These are phyloP conservation scores for Linderniella brevidens DNA, from an alignment of 257 asterid species.

Conservation along the genomic window DNA sequence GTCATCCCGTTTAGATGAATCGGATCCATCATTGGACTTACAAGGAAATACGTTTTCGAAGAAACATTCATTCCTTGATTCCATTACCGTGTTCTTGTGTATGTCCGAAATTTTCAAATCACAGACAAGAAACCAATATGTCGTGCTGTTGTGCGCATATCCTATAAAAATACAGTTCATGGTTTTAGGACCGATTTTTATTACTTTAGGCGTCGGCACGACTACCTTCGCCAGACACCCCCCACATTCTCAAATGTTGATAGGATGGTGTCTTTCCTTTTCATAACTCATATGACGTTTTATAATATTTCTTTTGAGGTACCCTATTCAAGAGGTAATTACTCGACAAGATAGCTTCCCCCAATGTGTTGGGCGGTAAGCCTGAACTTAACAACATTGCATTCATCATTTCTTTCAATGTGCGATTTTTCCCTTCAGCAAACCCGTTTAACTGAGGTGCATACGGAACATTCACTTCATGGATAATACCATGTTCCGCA, in stretches of 20 bases:
- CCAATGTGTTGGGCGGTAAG: background rate
- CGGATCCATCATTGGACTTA: background rate
- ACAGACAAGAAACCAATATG: background rate
- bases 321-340: background rate
- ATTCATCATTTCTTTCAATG: background rate
- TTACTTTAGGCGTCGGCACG: background rate
- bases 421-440: background rate
- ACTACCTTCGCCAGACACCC: background rate
- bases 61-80: background rate
- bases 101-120: background rate
- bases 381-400: background rate
- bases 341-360: background rate
- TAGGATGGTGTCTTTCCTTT: background rate
- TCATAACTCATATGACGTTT: background rate
- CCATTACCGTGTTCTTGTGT: background rate
- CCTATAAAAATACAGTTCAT: background rate
- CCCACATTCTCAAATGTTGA: background rate
- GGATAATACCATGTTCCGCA: background rate
- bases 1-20: background rate
- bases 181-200: background rate
- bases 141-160: background rate
- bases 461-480: background rate
- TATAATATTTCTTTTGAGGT: background rate
- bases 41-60: background rate
- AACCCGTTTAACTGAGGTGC: background rate